Evolutionary conservation across 345 rosid genomes (phyloP).

Genomic region (Citropsis articulata): DNA sequence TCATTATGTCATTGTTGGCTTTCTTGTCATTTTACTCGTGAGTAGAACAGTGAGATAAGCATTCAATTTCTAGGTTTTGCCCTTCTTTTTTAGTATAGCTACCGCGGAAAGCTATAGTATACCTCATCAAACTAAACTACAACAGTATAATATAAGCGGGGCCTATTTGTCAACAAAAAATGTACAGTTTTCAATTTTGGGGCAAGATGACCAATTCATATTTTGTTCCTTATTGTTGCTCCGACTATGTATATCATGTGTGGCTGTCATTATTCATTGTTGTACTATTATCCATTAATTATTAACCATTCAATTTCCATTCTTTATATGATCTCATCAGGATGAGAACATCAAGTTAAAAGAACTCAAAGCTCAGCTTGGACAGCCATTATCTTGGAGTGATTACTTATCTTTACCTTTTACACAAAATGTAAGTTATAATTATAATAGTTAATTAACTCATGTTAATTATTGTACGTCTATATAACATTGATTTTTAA

Average conservation of each 20-base stretch:
- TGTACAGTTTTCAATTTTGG: not conserved
- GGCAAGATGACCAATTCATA: not conserved
- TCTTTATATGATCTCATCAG: constrained; percentile 28
- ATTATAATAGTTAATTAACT: not conserved
- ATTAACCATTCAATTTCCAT: not conserved
- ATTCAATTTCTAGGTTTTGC: not conserved
- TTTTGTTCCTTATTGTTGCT: not conserved
- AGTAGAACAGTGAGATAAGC: not conserved
- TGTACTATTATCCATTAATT: not conserved
- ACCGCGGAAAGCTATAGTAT: not conserved
- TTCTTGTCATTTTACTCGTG: constrained; percentile 5
- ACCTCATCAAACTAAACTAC: not conserved
- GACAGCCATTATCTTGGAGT: constrained; percentile 67
- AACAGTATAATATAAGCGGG: not conserved
- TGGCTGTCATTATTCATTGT: not conserved
- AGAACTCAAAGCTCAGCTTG: constrained; percentile 54
- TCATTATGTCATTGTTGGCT: not conserved
- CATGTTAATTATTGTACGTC: not conserved
- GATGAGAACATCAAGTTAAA: constrained; percentile 82
- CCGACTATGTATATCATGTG: not conserved
- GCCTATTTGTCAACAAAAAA: not conserved
- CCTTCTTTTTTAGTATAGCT: not conserved
- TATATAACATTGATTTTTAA: not conserved
- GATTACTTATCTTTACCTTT: constrained; percentile 81
- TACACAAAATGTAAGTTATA: constrained; percentile 64